Evolutionary conservation across 2,329 filamentous ascomycete genomes (phyloP).

Genomic region (Orbilia blumenaviensis): DNA sequence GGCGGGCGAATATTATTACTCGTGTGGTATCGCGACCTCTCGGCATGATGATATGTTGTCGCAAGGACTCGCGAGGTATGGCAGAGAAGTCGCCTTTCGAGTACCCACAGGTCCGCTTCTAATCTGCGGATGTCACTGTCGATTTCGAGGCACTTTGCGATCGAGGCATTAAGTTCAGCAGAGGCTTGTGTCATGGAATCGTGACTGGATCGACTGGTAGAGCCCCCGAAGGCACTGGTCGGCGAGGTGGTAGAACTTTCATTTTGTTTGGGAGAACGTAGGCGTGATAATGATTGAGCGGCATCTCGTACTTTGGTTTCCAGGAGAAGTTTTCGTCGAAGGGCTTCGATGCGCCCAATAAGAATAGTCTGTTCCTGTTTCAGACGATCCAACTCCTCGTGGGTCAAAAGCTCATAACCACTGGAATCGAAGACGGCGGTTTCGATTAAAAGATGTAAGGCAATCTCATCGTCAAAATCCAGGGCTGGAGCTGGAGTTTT

Average conservation of each 20-base stretch:
- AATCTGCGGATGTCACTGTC: slow-evolving; percentile 80
- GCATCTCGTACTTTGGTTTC: slow-evolving; percentile 96
- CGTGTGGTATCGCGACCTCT: slow-evolving; percentile 9
- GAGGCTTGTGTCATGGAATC: slow-evolving; percentile 6
- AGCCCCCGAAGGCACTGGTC: slow-evolving; percentile 61
- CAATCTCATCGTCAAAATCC: slow-evolving; percentile 69
- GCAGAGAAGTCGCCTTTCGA: slow-evolving; percentile 79
- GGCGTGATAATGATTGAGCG: slow-evolving; percentile 81
- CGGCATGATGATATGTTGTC: slow-evolving; percentile 76
- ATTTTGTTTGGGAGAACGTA: slow-evolving; percentile 73
- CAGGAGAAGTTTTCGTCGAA: slow-evolving; percentile 81
- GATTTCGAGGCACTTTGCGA: slow-evolving; percentile 84
- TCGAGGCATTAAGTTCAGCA: slow-evolving; percentile 76
- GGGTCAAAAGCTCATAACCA: slow-evolving; percentile 82
- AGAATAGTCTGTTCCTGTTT: slow-evolving; percentile 85
- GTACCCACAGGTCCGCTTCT: slow-evolving; percentile 78
- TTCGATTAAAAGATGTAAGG: slow-evolving; percentile 90
- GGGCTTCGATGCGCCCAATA: slow-evolving; percentile 79
- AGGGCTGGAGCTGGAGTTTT: slow-evolving; percentile 6
- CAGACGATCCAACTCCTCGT: slow-evolving; percentile 87
- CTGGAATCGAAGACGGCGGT: slow-evolving; percentile 90
- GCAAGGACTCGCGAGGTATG: slow-evolving; percentile 94
- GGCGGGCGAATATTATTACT: neutral
- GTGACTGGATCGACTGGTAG: neutral
- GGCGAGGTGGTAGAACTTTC: slow-evolving; percentile 47